phyloP scores from a whole-genome alignment of 169 alveolate species.

The Cryptosporidium muris region DNA sequence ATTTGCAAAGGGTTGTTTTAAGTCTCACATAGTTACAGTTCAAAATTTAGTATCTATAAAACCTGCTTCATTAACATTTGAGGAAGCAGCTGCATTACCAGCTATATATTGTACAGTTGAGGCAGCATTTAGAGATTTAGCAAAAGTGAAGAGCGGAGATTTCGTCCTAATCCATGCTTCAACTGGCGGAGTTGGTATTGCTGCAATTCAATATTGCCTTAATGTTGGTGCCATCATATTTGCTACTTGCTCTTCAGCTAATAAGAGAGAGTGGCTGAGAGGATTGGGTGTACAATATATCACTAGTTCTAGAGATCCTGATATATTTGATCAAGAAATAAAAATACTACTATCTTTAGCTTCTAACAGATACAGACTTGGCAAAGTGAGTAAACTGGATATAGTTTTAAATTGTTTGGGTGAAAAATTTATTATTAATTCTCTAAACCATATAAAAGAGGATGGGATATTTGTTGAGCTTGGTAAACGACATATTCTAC shows the following conservation, averaged over 20 bases:
- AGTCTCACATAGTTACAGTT: slow-evolving; percentile 28
- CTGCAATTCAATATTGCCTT: slow-evolving; percentile 69
- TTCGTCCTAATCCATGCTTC: slow-evolving; percentile 73
- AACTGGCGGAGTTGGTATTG: slow-evolving; percentile 75
- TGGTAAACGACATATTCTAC: slow-evolving; percentile 43
- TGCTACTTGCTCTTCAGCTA: slow-evolving; percentile 64
- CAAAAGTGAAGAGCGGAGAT: slow-evolving; percentile 74
- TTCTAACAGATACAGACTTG: slow-evolving; percentile 45
- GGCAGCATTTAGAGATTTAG: slow-evolving; percentile 74
- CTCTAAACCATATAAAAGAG: slow-evolving; percentile 37
- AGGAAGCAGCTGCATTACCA: slow-evolving; percentile 74
- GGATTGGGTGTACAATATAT: slow-evolving; percentile 68
- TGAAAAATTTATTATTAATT: slow-evolving; percentile 67
- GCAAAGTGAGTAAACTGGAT: slow-evolving; percentile 26
- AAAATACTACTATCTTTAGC: slow-evolving; percentile 1
- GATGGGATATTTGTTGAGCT: slow-evolving; percentile 71
- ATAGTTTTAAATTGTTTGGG: slow-evolving; percentile 71
- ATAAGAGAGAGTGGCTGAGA: slow-evolving; percentile 45
- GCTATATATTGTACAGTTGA: slow-evolving; percentile 68
- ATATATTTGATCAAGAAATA: slow-evolving; percentile 32
- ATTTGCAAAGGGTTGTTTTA: slow-evolving; percentile 56
- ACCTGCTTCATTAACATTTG: slow-evolving; percentile 57
- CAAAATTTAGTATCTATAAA: slow-evolving; percentile 59
- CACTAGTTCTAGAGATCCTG: slow-evolving; percentile 66
- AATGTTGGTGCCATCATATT: slow-evolving; percentile 70